These are phyloP conservation scores for Sophora flavescens DNA, from an alignment of 306 rosid species.

Conservation along the genomic window DNA sequence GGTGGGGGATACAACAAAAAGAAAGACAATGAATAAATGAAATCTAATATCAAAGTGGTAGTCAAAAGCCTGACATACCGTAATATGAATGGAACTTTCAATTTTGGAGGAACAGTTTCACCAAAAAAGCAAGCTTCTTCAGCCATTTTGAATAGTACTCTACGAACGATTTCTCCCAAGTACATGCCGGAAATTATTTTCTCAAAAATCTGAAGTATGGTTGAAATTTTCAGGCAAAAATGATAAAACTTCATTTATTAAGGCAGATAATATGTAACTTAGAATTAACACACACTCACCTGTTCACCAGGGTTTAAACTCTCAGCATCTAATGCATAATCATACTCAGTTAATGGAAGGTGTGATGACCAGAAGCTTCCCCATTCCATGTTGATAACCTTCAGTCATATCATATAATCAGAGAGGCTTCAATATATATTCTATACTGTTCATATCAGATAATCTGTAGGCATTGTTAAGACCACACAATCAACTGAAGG, in stretches of 20 bases:
- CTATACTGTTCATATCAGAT: slow-evolving; percentile 21
- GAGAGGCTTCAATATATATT: slow-evolving; percentile 36
- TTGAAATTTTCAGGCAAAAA: slow-evolving; percentile 6
- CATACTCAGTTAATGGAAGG: slow-evolving; percentile 87
- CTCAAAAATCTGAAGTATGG: slow-evolving; percentile 72
- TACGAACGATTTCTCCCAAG: slow-evolving; percentile 85
- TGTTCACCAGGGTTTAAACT: slow-evolving; percentile 94
- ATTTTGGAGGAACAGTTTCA: slow-evolving; percentile 72
- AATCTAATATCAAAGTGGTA: slow-evolving; percentile 7
- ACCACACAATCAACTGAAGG: slow-evolving; percentile 30
- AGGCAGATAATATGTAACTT: background rate
- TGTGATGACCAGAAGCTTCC: slow-evolving; percentile 89
- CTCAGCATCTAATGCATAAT: slow-evolving; percentile 74
- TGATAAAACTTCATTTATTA: background rate
- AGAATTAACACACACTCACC: slow-evolving; percentile 49
- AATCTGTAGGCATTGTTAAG: slow-evolving; percentile 20
- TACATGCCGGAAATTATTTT: slow-evolving; percentile 92
- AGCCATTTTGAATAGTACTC: slow-evolving; percentile 79
- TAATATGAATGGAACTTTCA: slow-evolving; percentile 69
- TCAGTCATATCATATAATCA: slow-evolving; percentile 31
- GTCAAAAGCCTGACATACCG: slow-evolving; percentile 54
- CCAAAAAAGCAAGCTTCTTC: slow-evolving; percentile 86
- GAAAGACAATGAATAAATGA: slow-evolving; percentile 14
- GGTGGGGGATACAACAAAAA: background rate
- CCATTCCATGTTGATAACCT: slow-evolving; percentile 99